Conservation (phyloP, 805 yeast genomes). For the Komagataella pseudopastoris region DNA sequence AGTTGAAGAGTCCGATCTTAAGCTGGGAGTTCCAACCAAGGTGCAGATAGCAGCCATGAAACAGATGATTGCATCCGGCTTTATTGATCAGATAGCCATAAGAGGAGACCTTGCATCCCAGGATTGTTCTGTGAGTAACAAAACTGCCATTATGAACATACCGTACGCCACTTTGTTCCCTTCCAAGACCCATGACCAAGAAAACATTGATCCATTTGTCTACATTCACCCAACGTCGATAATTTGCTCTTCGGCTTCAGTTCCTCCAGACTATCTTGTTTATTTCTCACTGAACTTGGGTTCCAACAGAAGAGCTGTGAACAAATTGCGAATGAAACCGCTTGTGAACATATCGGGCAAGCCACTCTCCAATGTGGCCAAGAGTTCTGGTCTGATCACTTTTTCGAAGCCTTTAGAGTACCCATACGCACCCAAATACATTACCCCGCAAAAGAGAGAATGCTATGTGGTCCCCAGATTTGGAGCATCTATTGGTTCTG, state of each 20-base stretch:
- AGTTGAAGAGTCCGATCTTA: slow-evolving; percentile 25
- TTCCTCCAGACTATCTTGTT: slow-evolving; percentile 72
- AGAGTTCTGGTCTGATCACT: slow-evolving; percentile 55
- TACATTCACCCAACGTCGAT: slow-evolving; percentile 76
- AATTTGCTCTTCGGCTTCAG: slow-evolving; percentile 40
- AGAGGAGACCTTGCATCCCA: slow-evolving; percentile 64
- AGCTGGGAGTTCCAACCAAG: slow-evolving; percentile 53
- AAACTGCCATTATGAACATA: slow-evolving; percentile 38
- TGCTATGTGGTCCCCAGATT: slow-evolving; percentile 86
- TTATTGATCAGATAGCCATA: slow-evolving; percentile 79
- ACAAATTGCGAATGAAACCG: slow-evolving; percentile 53
- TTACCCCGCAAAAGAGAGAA: slow-evolving; percentile 57
- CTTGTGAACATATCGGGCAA: slow-evolving; percentile 64
- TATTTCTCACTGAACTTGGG: slow-evolving; percentile 55
- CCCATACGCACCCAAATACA: slow-evolving; percentile 69
- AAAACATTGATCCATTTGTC: slow-evolving; percentile 37
- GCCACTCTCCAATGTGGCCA: slow-evolving; percentile 69
- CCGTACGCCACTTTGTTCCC: slow-evolving; percentile 56
- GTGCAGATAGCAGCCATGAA: slow-evolving; percentile 66
- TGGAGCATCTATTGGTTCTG: slow-evolving; percentile 74
- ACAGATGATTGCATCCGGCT: slow-evolving; percentile 90
- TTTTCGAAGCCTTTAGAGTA: slow-evolving; percentile 89
- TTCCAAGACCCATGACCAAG: slow-evolving; percentile 15
- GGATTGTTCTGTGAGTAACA: slow-evolving; percentile 47
- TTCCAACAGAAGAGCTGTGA: slow-evolving; percentile 20